These are phyloP conservation scores for Paramecium bursaria DNA, from an alignment of 73 alveolate genomes.

Conservation along the genomic window DNA sequence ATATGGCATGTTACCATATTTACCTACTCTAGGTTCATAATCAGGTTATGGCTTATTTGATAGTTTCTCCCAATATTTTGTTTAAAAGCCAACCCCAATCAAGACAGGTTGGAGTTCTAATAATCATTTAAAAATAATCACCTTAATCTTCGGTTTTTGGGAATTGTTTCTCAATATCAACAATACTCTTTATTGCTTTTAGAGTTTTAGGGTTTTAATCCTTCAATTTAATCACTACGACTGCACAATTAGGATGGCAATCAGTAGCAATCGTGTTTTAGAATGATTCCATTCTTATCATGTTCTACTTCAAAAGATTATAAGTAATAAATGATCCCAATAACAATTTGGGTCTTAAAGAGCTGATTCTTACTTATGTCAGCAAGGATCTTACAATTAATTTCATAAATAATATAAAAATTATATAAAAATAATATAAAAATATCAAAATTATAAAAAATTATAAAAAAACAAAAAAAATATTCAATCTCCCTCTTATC, in stretches of 20 bases:
- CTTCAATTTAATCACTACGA: conserved; percentile 6
- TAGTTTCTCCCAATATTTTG: conserved; percentile 40
- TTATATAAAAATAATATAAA: neutral
- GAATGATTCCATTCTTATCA: conserved; percentile 30
- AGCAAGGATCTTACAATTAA: too few species aligned
- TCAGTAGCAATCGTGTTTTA: conserved; percentile 49
- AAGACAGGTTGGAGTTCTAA: conserved; percentile 29
- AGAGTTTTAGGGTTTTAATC: conserved; percentile 8
- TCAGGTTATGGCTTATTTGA: neutral
- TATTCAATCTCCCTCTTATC: neutral
- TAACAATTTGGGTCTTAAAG: too few species aligned
- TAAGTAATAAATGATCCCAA: too few species aligned
- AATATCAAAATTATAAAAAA: neutral
- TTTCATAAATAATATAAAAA: too few species aligned
- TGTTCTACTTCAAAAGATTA: too few species aligned
- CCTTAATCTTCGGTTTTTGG: conserved; percentile 22
- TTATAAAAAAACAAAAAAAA: neutral
- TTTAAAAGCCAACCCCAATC: conserved; percentile 51
- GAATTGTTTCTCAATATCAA: neutral
- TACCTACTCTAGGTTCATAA: conserved; percentile 39
- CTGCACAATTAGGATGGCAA: conserved; percentile 9
- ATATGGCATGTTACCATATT: conserved; percentile 34
- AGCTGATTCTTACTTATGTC: too few species aligned
- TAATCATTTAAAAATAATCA: neutral
- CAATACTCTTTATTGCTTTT: conserved; percentile 1